Evolutionary conservation across 257 asterid genomes (phyloP).

Genomic region (Rhazya stricta): DNA sequence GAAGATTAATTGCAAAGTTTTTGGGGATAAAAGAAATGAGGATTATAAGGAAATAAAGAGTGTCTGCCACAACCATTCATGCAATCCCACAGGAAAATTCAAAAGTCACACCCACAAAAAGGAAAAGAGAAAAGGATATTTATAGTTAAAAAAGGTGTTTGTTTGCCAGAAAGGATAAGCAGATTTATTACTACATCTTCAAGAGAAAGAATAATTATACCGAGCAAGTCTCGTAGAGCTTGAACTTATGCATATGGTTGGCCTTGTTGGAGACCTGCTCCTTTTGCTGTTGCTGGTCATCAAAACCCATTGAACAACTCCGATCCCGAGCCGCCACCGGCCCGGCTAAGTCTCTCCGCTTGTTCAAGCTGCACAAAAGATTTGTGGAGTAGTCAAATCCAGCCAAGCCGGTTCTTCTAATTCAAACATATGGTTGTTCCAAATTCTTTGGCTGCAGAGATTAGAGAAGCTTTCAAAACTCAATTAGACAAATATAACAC

Average conservation of each 20-base stretch:
- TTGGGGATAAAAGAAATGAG: too few species aligned
- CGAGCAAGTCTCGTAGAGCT: slow-evolving; percentile 84
- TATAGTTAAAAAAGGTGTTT: not conserved
- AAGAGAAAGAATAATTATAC: slow-evolving; percentile 34
- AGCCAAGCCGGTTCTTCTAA: too few species aligned
- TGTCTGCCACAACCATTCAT: not conserved
- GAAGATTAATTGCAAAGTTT: not conserved
- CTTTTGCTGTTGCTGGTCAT: slow-evolving; percentile 6
- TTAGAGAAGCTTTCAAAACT: too few species aligned
- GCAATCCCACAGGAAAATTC: not conserved
- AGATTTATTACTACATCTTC: not conserved
- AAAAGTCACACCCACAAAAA: not conserved
- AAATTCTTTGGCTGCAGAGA: too few species aligned
- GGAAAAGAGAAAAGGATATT: not conserved
- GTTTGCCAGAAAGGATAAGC: not conserved
- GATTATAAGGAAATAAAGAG: not conserved
- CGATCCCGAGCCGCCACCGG: not conserved
- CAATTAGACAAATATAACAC: too few species aligned
- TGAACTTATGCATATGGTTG: slow-evolving; percentile 57
- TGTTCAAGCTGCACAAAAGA: not conserved
- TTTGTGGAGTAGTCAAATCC: slow-evolving; percentile 1
- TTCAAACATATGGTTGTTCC: too few species aligned
- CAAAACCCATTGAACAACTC: slow-evolving; percentile 32
- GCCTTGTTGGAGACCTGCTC: slow-evolving; percentile 17
- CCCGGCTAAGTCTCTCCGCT: not conserved